Conservation (phyloP, 2,329 filamentous ascomycete genomes). For the Trichoderma breve region DNA sequence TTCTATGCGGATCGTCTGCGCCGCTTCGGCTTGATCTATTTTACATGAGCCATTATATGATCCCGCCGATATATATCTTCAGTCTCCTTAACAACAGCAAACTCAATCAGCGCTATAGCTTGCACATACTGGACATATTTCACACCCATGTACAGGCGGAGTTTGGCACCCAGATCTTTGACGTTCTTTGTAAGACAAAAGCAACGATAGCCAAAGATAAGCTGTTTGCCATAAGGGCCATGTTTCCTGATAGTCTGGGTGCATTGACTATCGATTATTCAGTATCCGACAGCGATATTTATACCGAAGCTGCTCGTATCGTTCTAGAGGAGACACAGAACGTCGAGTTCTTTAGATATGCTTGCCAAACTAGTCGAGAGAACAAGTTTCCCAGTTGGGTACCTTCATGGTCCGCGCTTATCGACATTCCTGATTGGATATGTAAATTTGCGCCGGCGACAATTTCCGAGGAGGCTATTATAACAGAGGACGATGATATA, state of each 20-base stretch:
- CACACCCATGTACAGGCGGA: neutral
- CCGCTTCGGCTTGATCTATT: neutral
- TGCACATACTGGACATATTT: neutral
- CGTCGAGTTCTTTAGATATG: neutral
- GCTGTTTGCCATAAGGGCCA: neutral
- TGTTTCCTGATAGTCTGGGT: neutral
- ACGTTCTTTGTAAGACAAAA: neutral
- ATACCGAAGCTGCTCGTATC: neutral
- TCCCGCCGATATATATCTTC: neutral
- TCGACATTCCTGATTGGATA: neutral
- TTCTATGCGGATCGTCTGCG: neutral
- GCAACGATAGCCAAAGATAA: neutral
- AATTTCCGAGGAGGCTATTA: neutral
- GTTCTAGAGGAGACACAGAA: neutral
- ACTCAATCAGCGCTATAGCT: neutral
- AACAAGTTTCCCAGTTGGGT: neutral
- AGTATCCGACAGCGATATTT: neutral
- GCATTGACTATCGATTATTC: neutral
- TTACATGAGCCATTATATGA: neutral
- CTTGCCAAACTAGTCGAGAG: neutral
- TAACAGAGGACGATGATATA: neutral
- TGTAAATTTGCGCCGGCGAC: neutral
- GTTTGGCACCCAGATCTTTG: neutral
- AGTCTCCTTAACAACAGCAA: neutral
- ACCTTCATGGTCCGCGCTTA: neutral